Conservation (phyloP, 768 basidiomycete species). For the Leccinum arenicola region DNA sequence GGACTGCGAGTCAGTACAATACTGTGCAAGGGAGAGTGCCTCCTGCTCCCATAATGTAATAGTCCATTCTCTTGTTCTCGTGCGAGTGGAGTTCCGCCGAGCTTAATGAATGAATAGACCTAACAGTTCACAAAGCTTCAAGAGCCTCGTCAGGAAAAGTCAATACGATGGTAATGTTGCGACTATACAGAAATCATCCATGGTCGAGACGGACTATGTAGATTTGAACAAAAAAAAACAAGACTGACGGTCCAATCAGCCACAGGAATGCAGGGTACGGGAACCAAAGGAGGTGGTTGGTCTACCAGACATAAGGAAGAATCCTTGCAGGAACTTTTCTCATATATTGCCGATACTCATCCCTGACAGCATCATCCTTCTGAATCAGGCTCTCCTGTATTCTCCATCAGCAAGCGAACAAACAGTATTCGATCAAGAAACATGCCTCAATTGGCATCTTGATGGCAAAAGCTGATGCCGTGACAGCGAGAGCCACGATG, state of each 20-base stretch:
- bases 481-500: slow-evolving; percentile 18
- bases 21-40: background rate
- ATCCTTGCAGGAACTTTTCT: slow-evolving; percentile 26
- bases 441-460: slow-evolving; percentile 35
- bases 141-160: background rate
- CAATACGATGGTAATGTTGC: background rate
- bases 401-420: background rate
- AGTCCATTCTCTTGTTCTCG: background rate
- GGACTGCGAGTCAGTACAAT: background rate
- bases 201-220: background rate
- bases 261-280: background rate
- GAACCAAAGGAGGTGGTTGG: background rate
- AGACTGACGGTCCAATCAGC: background rate
- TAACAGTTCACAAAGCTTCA: background rate
- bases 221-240: background rate
- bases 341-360: slow-evolving; percentile 29
- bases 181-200: background rate
- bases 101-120: background rate
- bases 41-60: background rate
- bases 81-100: background rate
- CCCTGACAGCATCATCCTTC: slow-evolving; percentile 16
- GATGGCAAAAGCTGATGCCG: slow-evolving; percentile 19
- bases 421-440: background rate
- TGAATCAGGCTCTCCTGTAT: slow-evolving; percentile 29
- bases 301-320: slow-evolving; percentile 27